These are phyloP conservation scores for Pyrus hybrid DNA, from an alignment of 331 rosid genomes.

Conservation along the genomic window DNA sequence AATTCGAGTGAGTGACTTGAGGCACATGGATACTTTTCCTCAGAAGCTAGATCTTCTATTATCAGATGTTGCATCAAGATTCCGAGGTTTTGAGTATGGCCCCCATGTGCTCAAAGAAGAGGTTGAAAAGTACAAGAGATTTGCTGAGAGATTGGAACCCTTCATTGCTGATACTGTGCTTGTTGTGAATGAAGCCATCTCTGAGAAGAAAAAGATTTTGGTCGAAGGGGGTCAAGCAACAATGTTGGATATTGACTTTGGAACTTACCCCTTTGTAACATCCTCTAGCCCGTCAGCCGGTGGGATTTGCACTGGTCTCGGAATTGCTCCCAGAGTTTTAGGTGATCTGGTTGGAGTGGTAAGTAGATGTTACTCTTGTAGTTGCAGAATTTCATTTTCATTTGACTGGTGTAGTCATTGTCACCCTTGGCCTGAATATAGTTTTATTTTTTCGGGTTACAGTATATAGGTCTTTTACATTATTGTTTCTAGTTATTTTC, in stretches of 20 bases:
- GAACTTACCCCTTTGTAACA: constrained; percentile 94
- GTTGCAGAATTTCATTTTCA: not conserved
- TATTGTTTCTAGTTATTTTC: not conserved
- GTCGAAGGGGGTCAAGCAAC: constrained; percentile 99
- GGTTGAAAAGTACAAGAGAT: constrained; percentile 83
- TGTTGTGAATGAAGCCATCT: constrained; percentile 73
- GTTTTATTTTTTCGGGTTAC: not conserved
- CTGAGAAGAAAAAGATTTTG: constrained; percentile 69
- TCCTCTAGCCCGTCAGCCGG: constrained; percentile 99
- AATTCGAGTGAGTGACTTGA: constrained; percentile 81
- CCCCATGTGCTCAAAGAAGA: constrained; percentile 69
- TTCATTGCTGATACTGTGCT: constrained; percentile 76
- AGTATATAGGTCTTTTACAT: not conserved
- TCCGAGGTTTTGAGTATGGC: constrained; percentile 61
- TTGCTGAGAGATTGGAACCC: constrained; percentile 89
- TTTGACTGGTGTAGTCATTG: too few species aligned
- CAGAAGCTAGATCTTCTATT: constrained; percentile 73
- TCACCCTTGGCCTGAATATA: too few species aligned
- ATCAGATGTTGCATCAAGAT: constrained; percentile 70
- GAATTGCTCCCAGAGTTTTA: constrained; percentile 79
- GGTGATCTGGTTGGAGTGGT: constrained; percentile 99
- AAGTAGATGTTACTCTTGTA: constrained; percentile 11
- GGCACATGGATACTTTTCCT: constrained; percentile 84
- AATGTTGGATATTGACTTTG: constrained; percentile 94
- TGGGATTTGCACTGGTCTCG: constrained; percentile 95